Conservation (phyloP, 2,329 filamentous ascomycete species). For the Lachnellula hyalina region DNA sequence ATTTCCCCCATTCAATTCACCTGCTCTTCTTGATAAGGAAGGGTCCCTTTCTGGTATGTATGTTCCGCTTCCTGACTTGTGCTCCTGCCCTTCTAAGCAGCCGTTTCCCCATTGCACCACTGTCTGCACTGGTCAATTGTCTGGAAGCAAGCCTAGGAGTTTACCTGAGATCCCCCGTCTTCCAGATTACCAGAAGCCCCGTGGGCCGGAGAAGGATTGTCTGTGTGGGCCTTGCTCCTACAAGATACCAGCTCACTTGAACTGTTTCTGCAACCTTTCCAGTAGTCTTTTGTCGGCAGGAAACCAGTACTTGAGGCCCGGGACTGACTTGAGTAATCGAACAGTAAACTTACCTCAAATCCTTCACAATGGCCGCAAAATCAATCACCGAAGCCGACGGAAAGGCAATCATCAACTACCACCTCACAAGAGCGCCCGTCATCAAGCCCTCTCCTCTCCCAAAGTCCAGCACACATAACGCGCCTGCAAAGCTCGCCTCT, state of each 20-base stretch:
- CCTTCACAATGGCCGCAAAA: conserved; percentile 78
- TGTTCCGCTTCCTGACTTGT: not conserved
- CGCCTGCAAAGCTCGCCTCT: conserved; percentile 82
- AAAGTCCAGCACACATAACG: conserved; percentile 78
- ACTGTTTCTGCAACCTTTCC: not conserved
- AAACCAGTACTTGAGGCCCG: not conserved
- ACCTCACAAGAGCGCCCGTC: conserved; percentile 92
- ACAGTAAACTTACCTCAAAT: conserved; percentile 23
- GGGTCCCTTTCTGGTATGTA: conserved; percentile 9
- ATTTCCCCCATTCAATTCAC: no score
- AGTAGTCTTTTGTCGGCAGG: conserved; percentile 11
- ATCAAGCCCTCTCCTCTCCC: conserved; percentile 98
- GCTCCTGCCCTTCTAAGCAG: not conserved
- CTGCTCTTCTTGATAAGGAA: not conserved
- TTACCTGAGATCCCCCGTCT: no score
- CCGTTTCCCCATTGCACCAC: not conserved
- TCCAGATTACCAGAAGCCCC: not conserved
- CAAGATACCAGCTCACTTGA: not conserved
- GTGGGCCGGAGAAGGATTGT: no score
- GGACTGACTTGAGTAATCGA: conserved; percentile 12
- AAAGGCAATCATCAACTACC: conserved; percentile 99
- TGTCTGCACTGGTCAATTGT: not conserved
- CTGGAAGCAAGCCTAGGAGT: not conserved
- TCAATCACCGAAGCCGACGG: conserved; percentile 98
- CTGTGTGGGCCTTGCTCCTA: no score